Conservation (phyloP, 2,329 filamentous ascomycete genomes). For the Alternaria burnsii region DNA sequence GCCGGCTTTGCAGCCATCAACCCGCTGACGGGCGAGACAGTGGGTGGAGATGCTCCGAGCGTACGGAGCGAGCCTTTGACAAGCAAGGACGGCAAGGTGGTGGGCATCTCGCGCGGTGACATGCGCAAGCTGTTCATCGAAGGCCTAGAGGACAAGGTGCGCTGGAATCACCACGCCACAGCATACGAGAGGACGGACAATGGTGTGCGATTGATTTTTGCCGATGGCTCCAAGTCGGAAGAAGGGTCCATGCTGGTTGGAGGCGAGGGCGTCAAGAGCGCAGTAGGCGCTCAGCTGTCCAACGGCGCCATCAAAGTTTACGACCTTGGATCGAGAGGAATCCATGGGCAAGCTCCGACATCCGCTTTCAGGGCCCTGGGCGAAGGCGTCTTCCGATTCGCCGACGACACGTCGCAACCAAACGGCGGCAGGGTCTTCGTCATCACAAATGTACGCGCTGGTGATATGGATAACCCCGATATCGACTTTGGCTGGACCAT, state of each 20-base stretch:
- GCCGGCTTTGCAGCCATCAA: slow-evolving; percentile 61
- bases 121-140: slow-evolving; percentile 68
- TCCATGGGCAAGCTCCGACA: slow-evolving; percentile 71
- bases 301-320: slow-evolving; percentile 67
- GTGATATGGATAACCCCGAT: slow-evolving; percentile 66
- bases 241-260: slow-evolving; percentile 68
- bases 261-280: slow-evolving; percentile 70
- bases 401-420: slow-evolving; percentile 57
- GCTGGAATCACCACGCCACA: slow-evolving; percentile 65
- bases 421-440: slow-evolving; percentile 59
- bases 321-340: slow-evolving; percentile 69
- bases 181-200: slow-evolving; percentile 65
- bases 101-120: slow-evolving; percentile 69
- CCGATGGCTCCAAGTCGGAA: slow-evolving; percentile 66
- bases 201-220: slow-evolving; percentile 67
- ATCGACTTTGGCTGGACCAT: slow-evolving; percentile 71
- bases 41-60: slow-evolving; percentile 31
- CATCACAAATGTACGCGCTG: slow-evolving; percentile 70
- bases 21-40: slow-evolving; percentile 62
- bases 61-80: slow-evolving; percentile 46
- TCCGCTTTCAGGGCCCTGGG: slow-evolving; percentile 68
- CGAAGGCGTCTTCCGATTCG: slow-evolving; percentile 68
- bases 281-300: slow-evolving; percentile 67
- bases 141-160: slow-evolving; percentile 64
- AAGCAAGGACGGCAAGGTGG: slow-evolving; percentile 65